These are phyloP conservation scores for Candida hispaniensis DNA, from an alignment of 805 yeast genomes.

Conservation along the genomic window DNA sequence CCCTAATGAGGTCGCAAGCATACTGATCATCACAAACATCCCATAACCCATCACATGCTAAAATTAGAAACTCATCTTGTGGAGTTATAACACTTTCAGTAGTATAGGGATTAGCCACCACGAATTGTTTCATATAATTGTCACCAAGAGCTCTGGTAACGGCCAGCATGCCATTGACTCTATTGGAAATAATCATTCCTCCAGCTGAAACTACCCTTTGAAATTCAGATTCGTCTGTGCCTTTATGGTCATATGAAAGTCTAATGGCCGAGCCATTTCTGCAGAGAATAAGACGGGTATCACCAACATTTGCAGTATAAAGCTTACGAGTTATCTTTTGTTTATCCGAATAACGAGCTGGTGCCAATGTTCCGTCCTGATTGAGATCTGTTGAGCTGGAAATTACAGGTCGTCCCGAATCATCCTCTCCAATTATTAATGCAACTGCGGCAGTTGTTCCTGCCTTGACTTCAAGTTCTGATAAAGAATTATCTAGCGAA, in stretches of 20 bases:
- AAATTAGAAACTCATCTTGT: constrained; percentile 65
- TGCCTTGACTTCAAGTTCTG: constrained; percentile 48
- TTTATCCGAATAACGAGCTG: neutral
- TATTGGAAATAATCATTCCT: constrained; percentile 76
- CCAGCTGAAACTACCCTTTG: constrained; percentile 67
- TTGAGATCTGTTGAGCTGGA: neutral
- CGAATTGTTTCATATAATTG: constrained; percentile 79
- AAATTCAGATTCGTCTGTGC: constrained; percentile 68
- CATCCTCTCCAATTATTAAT: constrained; percentile 66
- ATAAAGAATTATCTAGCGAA: constrained; percentile 62
- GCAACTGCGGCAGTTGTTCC: constrained; percentile 97
- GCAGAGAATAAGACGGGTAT: constrained; percentile 70
- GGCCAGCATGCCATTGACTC: constrained; percentile 94
- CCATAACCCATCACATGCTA: constrained; percentile 97
- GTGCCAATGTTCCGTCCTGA: neutral
- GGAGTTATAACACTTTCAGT: constrained; percentile 65
- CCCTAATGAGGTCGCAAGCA: constrained; percentile 63
- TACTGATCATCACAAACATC: constrained; percentile 79
- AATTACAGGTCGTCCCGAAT: constrained; percentile 14
- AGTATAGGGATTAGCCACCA: constrained; percentile 85
- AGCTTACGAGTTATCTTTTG: constrained; percentile 44
- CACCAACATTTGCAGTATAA: constrained; percentile 94
- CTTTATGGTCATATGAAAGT: constrained; percentile 87
- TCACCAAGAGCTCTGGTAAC: constrained; percentile 92
- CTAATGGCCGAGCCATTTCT: constrained; percentile 68